Base-by-base conservation (phyloP, 1,139 yeast species). In the Hemisphaericaspora subhashii region DNA sequence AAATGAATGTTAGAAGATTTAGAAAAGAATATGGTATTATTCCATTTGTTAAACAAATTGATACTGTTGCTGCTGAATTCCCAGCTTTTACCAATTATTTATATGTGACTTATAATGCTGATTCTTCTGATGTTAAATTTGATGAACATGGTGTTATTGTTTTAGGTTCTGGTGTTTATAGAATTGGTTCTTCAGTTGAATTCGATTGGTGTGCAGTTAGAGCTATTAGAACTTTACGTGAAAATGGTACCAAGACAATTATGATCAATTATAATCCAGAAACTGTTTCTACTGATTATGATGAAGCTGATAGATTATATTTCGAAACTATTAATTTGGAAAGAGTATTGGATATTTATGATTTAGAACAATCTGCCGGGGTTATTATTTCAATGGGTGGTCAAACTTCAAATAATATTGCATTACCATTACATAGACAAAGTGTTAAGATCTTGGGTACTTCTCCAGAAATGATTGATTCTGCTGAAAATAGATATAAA, bases 251-350 rank as follows among this genome's bases (percentile, higher is more conserved):
- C 61, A 92, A 89, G 76, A 92, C 98, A 25, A 84, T 92, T 59
- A 92, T 92, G 98, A 81, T 92, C 61, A 92, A 92, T 75, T 92
- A 92, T 72, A 92, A 92, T 69, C 98, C 98, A 37, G 98, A 92
- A 72, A 92, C 98, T 30, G 98, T 92, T 32, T 87, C 96, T 14
- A 92, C 98, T 33, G 98, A 92, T 70, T 92, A 88, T 63, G 98
- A 92, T 63, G 98, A 92, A 71, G 98, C 96, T 48, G 98, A 92
- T 66, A 81, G 98, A 66, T 80, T 92, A 54, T 92, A 92, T 72
- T 92, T 92, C 59, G 98, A 92, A 74, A 90, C 95, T 39, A 88
- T 92, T 65, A 88, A 88, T 65, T 75, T 90, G 59, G 98, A 92
- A 73, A 81, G 98, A 66, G 95, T 92, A 18, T 74, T 92, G 65